Evolutionary conservation across 1,284 basidiomycete species (phyloP).

Genomic region (Pseudozyma pruni): DNA sequence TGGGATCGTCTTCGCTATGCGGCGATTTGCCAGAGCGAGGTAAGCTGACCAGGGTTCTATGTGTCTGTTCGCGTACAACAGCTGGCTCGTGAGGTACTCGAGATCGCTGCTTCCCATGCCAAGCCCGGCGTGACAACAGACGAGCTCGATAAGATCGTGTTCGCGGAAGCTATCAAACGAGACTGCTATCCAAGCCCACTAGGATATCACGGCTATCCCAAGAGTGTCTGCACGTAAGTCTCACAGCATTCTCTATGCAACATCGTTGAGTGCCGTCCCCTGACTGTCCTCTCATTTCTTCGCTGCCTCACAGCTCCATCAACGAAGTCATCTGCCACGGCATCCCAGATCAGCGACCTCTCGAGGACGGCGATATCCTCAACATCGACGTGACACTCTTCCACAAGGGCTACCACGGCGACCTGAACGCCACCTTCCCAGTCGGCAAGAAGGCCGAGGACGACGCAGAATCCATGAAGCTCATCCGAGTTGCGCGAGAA

Average conservation of each 20-base stretch:
- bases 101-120: constrained; percentile 84
- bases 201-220: constrained; percentile 91
- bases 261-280: too few species aligned
- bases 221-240: constrained; percentile 85
- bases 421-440: constrained; percentile 65
- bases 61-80: constrained; percentile 66
- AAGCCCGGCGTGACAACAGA: constrained; percentile 93
- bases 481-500: constrained; percentile 67
- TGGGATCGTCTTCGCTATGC: neutral
- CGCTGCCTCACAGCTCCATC: constrained; percentile 75
- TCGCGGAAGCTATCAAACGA: constrained; percentile 89
- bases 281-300: neutral
- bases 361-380: constrained; percentile 57
- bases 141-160: constrained; percentile 89
- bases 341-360: constrained; percentile 61
- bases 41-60: neutral
- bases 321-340: constrained; percentile 98
- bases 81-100: constrained; percentile 90
- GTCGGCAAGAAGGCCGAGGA: constrained; percentile 59
- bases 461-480: constrained; percentile 53
- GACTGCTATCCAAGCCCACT: constrained; percentile 93
- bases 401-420: constrained; percentile 67
- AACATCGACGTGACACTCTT: constrained; percentile 74
- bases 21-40: too few species aligned
- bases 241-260: neutral